Percentiles rank a stretch among this genome's conserved stretches.
Conservation (phyloP, 768 basidiomycete species). For the Phylloporus sp. region DNA sequence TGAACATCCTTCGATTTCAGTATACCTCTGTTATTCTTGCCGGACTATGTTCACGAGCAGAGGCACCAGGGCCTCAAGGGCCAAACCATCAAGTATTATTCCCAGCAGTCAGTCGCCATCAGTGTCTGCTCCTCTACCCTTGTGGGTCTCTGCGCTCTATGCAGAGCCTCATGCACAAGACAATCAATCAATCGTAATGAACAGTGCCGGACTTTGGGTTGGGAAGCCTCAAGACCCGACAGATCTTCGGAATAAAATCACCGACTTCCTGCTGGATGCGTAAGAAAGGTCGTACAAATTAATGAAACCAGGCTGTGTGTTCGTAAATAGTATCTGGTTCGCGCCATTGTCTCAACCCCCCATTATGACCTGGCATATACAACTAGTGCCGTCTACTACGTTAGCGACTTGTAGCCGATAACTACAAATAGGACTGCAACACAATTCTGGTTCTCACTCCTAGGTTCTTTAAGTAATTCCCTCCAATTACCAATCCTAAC, state of each 20-base stretch:
- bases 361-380: background rate
- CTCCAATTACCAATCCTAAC: constrained; percentile 1
- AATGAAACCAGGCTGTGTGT: background rate
- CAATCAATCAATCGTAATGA: background rate
- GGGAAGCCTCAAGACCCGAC: constrained; percentile 27
- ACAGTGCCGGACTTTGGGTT: constrained; percentile 31
- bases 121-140: constrained; percentile 16
- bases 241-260: constrained; percentile 38
- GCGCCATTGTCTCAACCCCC: background rate
- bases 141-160: constrained; percentile 33
- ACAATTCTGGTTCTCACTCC: background rate
- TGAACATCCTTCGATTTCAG: constrained; percentile 31
- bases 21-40: constrained; percentile 59
- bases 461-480: background rate
- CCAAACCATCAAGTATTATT: constrained; percentile 1
- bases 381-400: constrained; percentile 2
- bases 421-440: constrained; percentile 25
- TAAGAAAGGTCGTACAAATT: background rate
- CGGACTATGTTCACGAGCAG: constrained; percentile 58
- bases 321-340: background rate
- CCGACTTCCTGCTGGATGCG: constrained; percentile 36
- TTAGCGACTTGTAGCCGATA: constrained; percentile 25
- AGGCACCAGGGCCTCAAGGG: constrained; percentile 41
- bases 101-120: constrained; percentile 8
- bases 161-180: constrained; percentile 1